A percentile compares a stretch with the other conserved stretches of the same genome.
phyloP scores from a whole-genome alignment of 2,329 filamentous ascomycete genomes.

The Curvularia sp. region DNA sequence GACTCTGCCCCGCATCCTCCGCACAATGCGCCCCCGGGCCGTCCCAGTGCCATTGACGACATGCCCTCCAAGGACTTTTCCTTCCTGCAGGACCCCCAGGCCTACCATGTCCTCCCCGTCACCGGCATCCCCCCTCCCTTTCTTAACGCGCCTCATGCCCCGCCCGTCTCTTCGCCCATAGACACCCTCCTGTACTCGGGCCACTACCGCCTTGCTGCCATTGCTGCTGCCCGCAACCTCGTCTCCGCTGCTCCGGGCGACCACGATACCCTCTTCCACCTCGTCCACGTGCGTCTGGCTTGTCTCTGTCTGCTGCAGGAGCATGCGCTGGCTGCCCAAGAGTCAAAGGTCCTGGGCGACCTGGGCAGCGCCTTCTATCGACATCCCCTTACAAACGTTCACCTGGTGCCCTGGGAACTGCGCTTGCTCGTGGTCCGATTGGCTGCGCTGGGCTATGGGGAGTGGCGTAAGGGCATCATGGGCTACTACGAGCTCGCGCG shows the following conservation, averaged over 20 bases:
- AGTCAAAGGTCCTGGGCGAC: constrained; percentile 69
- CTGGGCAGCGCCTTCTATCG: constrained; percentile 61
- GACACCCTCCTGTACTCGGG: constrained; percentile 71
- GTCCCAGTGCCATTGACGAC: constrained; percentile 33
- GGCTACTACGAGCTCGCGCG: constrained; percentile 87
- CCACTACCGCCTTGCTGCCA: constrained; percentile 81
- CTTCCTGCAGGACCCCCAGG: constrained; percentile 26
- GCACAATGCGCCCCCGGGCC: constrained; percentile 21
- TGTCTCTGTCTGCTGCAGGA: constrained; percentile 82
- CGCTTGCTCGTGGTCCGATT: constrained; percentile 82
- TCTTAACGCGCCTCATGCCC: constrained; percentile 70
- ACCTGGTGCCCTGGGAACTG: constrained; percentile 84
- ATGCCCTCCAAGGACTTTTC: constrained; percentile 73
- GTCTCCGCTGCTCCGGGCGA: constrained; percentile 63
- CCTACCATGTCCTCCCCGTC: constrained; percentile 74
- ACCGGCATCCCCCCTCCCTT: constrained; percentile 69
- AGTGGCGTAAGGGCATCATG: constrained; percentile 83
- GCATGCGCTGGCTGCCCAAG: constrained; percentile 62
- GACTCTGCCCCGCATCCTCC: constrained; percentile 29
- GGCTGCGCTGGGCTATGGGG: constrained; percentile 84
- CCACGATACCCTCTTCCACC: constrained; percentile 70
- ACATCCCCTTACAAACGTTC: constrained; percentile 55
- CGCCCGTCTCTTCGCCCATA: constrained; percentile 67
- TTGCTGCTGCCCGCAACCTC: constrained; percentile 68
- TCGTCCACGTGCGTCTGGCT: constrained; percentile 81